Percentiles rank a stretch among this genome's conserved stretches.
These are phyloP conservation scores for Trichoderma gracile DNA, from an alignment of 2,329 filamentous ascomycete genomes.

Conservation along the genomic window DNA sequence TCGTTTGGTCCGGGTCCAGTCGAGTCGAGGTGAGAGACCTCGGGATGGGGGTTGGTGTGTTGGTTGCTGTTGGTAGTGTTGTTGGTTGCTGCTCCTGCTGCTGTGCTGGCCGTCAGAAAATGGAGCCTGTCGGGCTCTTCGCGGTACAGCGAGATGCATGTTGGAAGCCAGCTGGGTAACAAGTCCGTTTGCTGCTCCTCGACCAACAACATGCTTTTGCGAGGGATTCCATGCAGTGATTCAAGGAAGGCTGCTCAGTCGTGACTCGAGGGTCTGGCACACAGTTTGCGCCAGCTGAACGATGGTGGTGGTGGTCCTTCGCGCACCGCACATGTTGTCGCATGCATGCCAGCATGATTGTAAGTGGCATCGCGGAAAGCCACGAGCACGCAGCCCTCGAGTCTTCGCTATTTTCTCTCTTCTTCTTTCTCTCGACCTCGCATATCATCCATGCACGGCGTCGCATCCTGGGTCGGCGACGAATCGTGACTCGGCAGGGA, in stretches of 20 bases:
- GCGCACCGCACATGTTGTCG: too few relatives aligned
- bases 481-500: slow-evolving; percentile 43
- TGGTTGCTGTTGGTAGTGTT: too few relatives aligned
- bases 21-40: not conserved
- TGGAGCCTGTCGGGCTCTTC: not conserved
- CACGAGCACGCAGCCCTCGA: not conserved
- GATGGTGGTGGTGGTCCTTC: too few relatives aligned
- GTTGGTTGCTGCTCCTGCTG: not conserved
- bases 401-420: not conserved
- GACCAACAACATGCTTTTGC: slow-evolving; percentile 15
- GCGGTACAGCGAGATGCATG: slow-evolving; percentile 3
- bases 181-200: not conserved
- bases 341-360: too few relatives aligned
- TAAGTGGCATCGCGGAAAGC: not conserved
- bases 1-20: not conserved
- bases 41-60: not conserved
- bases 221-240: not conserved
- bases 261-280: not conserved
- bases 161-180: slow-evolving; percentile 1
- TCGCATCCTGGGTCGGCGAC: slow-evolving; percentile 18
- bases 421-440: not conserved
- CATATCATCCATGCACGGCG: slow-evolving; percentile 3
- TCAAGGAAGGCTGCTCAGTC: not conserved
- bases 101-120: slow-evolving; percentile 2
- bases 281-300: not conserved